Base-by-base conservation (phyloP, 2,329 filamentous ascomycete species). In the Coccinonectria pachysandricola region DNA sequence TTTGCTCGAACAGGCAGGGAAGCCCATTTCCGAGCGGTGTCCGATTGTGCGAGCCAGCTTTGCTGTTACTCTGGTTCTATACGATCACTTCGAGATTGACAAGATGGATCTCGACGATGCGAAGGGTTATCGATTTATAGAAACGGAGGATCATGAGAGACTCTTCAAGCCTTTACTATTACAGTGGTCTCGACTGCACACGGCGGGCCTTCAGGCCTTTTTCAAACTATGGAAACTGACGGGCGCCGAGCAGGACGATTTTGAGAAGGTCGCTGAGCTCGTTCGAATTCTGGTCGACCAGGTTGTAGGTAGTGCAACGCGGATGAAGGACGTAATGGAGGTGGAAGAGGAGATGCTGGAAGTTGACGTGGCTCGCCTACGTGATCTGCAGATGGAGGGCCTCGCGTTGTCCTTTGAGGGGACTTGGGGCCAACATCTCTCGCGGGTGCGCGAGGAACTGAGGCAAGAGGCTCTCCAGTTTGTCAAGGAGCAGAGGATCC, bases 61-160 rank as follows among this genome's bases (percentile, higher is more conserved):
- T 38, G 78, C 85, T 1, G 75, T 95, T 19, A 96, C 88, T 2
- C 70, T 79, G 42, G 84, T 92, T 19, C 60, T 98, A 3, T 96
- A 91, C 54, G 86, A 96, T 43, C 86, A 96, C 53, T 98, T 98
- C 45, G 86, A 94, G 34, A 81, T 96, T 19, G 86, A 93, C 42
- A 84, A 79, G 51, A 71, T 76, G 4, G 85, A 92, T 26, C 60
- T 80, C 26, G 80, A 88, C 38, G 86, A 93, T 44, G 65, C 72
- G 9, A 80, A 84, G 52, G 75, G 71, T 12, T 85, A 87, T 44
- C 71, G 85, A 37, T 65, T 76, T 7, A 56, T 86, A 25, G 85
- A 93, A 39, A 66, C 71, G 35, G 76, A 82, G 28, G 80, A 86
- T 40, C 78, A 91, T 44, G 88, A 96, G 51, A 80, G 77, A 47